Base-by-base conservation (phyloP, 2,329 filamentous ascomycete species). In the Aspergillus fischeri region DNA sequence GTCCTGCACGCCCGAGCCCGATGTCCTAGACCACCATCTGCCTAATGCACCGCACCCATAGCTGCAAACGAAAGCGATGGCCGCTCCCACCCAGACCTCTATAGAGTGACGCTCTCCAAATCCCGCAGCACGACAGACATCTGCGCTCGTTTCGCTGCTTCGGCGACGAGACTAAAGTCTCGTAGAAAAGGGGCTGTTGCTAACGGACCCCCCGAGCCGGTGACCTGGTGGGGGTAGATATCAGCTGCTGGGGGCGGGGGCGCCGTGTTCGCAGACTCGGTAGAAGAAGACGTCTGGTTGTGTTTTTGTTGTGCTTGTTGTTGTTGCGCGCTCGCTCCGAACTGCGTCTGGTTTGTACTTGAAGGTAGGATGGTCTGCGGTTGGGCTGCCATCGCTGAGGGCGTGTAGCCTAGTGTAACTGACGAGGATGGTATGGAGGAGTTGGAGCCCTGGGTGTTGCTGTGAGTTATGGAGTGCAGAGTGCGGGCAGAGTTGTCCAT, bases 121-220 rank as follows among this genome's bases (percentile, higher is more conserved):
- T 97, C 93, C 60, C 92, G 83, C 81, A 92, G 89, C 72, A 97
- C 80, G 68, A 92, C 86, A 45, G 91, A 91, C 81, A 97, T 90
- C 75, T 97, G 91, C 9, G 93, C 93, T 45, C 92, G 83, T 77
- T 96, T 96, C 47, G 92, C 93, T 1, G 93, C 93, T 79, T 97
- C 93, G 38, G 92, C 92, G 45, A 97, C 83, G 29, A 97, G 83
- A 57, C 84, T 93, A 69, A 93, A 90, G 74, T 96, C 88, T 67
- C 87, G 86, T 59, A 96, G 81, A 70, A 92, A 92, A 3, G 80
- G 81, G 9, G 80, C 79, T 1, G 83, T 84, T 11, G 75, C 74
- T 10, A 71, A 70, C 1, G 73, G 71, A 7, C 72, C 73, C 5
- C 71, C 73, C 3, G 65, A 53, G 1, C 62, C 63, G 32, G 60